Evolutionary conservation across 225 moss, liverwort and hornwort species (phyloP).

Genomic region (Takakia lepidozioides): DNA sequence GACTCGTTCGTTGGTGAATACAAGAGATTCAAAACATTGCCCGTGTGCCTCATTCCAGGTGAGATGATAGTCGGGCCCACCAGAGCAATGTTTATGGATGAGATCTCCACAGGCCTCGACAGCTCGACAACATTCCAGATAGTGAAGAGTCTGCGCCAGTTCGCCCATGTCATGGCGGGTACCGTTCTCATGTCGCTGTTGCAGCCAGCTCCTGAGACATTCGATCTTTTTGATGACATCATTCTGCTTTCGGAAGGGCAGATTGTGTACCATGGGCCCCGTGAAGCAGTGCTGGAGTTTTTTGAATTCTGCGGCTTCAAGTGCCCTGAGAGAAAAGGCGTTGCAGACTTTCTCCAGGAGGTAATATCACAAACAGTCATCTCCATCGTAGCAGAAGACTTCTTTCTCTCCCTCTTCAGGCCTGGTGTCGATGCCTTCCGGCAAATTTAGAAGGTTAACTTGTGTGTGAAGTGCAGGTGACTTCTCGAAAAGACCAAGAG

Average conservation of each 20-base stretch:
- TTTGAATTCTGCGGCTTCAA: conserved; percentile 41
- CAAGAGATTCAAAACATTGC: too few species aligned
- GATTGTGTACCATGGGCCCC: conserved; percentile 48
- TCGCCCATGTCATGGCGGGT: conserved; percentile 60
- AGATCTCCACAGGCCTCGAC: conserved; percentile 53
- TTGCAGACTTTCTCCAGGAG: conserved; percentile 58
- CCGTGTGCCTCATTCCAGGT: conserved; percentile 35
- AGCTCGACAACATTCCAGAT: conserved; percentile 57
- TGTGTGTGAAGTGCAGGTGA: conserved; percentile 21
- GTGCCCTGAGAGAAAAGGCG: conserved; percentile 54
- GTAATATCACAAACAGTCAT: too few species aligned
- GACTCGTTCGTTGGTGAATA: too few species aligned
- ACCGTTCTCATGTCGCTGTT: conserved; percentile 50
- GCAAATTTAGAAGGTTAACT: too few species aligned
- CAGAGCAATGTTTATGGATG: conserved; percentile 58
- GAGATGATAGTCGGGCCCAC: conserved; percentile 65
- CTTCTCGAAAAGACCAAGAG: conserved; percentile 50
- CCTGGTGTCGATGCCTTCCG: too few species aligned
- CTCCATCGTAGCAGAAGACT: too few species aligned
- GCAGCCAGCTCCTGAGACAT: too few species aligned
- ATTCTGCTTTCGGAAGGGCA: conserved; percentile 57
- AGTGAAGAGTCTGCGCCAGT: conserved; percentile 49
- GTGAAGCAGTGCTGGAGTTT: conserved; percentile 38
- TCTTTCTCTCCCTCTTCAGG: too few species aligned
- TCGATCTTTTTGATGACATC: conserved; percentile 52